These are phyloP conservation scores for Pouteria glomerata DNA, from an alignment of 148 eudicot species.

Conservation along the genomic window DNA sequence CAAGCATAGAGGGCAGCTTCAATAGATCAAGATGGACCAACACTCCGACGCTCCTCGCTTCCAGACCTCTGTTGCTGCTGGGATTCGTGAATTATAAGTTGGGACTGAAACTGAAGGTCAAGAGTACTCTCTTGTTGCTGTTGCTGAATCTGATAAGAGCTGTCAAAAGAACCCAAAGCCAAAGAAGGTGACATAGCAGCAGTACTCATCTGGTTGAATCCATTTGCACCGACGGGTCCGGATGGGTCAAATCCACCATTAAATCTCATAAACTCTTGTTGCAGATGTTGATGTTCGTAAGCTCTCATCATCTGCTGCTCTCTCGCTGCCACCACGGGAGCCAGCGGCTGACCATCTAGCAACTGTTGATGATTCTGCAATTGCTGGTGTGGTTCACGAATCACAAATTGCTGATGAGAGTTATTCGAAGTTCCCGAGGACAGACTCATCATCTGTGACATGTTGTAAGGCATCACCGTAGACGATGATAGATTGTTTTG, in stretches of 20 bases:
- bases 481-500: neutral
- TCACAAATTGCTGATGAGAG: too few species aligned
- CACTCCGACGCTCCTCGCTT: slow-evolving; percentile 34
- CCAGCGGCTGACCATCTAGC: neutral
- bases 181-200: slow-evolving; percentile 29
- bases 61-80: slow-evolving; percentile 29
- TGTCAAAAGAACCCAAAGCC: slow-evolving; percentile 40
- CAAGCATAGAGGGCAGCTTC: neutral
- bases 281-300: neutral
- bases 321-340: neutral
- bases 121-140: slow-evolving; percentile 19
- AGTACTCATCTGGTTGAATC: neutral
- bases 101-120: slow-evolving; percentile 12
- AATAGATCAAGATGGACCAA: slow-evolving; percentile 33
- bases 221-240: neutral
- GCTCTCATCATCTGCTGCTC: neutral
- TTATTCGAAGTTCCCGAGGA: too few species aligned
- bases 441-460: neutral
- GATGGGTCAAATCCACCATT: neutral
- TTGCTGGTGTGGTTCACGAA: too few species aligned
- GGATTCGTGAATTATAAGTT: slow-evolving; percentile 13
- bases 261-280: neutral
- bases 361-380: too few species aligned
- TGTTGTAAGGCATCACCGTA: neutral
- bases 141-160: slow-evolving; percentile 30